Evolutionary conservation across 305 asterid species (phyloP).

Genomic region (Rubia peregrina): DNA sequence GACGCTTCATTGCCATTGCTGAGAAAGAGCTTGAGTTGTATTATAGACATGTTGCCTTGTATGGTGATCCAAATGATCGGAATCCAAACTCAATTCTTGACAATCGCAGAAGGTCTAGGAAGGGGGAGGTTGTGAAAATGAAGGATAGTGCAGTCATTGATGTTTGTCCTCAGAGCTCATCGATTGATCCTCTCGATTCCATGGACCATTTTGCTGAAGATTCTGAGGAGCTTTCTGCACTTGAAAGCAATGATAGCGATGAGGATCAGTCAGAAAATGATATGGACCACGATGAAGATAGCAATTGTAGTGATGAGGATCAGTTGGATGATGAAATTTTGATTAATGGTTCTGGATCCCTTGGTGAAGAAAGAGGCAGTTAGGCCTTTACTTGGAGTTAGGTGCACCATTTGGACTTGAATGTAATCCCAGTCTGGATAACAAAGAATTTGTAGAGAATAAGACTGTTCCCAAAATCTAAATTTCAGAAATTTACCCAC

Average conservation of each 20-base stretch:
- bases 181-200: constrained; percentile 16
- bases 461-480: neutral
- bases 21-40: constrained; percentile 87
- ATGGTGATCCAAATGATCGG: constrained; percentile 60
- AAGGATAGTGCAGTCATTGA: constrained; percentile 13
- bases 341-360: neutral
- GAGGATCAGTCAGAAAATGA: constrained; percentile 19
- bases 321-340: constrained; percentile 7
- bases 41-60: constrained; percentile 72
- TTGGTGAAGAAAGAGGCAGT: constrained; percentile 5
- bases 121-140: constrained; percentile 9
- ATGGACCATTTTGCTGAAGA: constrained; percentile 29
- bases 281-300: constrained; percentile 15
- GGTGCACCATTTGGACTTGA: neutral
- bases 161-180: constrained; percentile 15
- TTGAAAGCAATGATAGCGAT: constrained; percentile 7
- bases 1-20: constrained; percentile 66
- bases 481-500: neutral
- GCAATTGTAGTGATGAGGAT: constrained; percentile 11
- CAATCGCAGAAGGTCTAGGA: constrained; percentile 21
- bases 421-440: constrained; percentile 4
- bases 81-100: constrained; percentile 45
- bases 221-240: constrained; percentile 18
- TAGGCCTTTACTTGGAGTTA: neutral
- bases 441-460: neutral